Base-by-base conservation (phyloP, 2,329 filamentous ascomycete species). In the Aspergillus tamarii region DNA sequence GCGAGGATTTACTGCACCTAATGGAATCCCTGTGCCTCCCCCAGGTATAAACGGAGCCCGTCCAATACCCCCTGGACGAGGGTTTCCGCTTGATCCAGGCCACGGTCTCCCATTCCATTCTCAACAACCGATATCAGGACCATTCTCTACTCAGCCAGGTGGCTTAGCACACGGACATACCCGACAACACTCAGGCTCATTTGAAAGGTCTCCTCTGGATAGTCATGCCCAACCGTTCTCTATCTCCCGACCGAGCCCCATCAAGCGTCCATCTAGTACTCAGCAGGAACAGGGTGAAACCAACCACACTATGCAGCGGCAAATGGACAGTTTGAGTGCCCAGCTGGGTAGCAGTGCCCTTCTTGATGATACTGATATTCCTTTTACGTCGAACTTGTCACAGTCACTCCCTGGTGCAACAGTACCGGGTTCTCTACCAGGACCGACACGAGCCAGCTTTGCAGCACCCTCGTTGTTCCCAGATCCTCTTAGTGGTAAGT, bases 321-420 rank as follows among this genome's bases (percentile, higher is more conserved):
- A 90, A 61, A 82, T 93, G 23, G 92, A 94, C 61, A 87, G 92
- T 56, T 81, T 91, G 60, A 90, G 89, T 66, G 87, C 90, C 65
- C 93, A 95, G 70, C 84, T 99, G 30, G 95, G 95, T 14, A 98
- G 94, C 77, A 94, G 93, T 71, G 95, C 94, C 14, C 83, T 99
- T 14, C 83, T 98, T 48, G 88, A 89, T 66, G 88, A 90, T 54
- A 90, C 90, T 65, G 93, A 96, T 73, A 81, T 89, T 77, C 72
- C 92, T 83, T 79, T 90, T 83, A 74, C 85, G 78, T 66, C 81
- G 69, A 73, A 77, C 63, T 64, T 79, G 28, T 77, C 76, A 52
- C 77, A 83, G 46, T 77, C 78, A 48, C 78, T 83, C 50, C 80
- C 83, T 61, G 79, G 84, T 59, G 86, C 83, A 55, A 84, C 84